Percentiles rank a stretch among this genome's conserved stretches.
Evolutionary conservation across 768 basidiomycete genomes (phyloP).

Genomic region (Hysterangium stoloniferum): DNA sequence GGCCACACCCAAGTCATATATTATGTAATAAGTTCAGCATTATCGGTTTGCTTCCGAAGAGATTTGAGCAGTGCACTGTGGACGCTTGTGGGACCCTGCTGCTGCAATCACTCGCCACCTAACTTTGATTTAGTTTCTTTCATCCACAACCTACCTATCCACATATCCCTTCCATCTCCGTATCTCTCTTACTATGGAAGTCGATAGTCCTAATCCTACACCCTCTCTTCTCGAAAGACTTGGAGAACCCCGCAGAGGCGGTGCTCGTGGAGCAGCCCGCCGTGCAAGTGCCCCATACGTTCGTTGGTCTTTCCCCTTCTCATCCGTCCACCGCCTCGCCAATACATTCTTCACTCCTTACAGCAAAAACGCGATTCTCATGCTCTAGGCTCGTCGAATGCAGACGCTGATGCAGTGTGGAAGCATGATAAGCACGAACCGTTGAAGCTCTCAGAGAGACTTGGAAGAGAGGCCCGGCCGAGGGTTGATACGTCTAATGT

Average conservation of each 20-base stretch:
- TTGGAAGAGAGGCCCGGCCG: background rate
- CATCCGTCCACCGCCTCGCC: background rate
- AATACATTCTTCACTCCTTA: conserved; percentile 1
- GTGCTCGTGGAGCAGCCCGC: conserved; percentile 1
- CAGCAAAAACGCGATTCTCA: conserved; percentile 11
- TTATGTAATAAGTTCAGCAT: no score
- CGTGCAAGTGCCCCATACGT: conserved; percentile 13
- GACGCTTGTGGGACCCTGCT: background rate
- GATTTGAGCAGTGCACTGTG: no score
- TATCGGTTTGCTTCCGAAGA: no score
- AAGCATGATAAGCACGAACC: conserved; percentile 12
- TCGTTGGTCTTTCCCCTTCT: conserved; percentile 10
- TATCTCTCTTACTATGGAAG: conserved; percentile 1
- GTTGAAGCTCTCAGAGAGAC: background rate
- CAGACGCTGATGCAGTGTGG: conserved; percentile 9
- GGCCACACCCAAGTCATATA: no score
- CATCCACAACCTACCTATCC: no score
- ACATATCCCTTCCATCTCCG: background rate
- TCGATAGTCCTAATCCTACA: conserved; percentile 4
- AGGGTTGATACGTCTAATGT: conserved; percentile 4
- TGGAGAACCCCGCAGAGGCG: conserved; percentile 10
- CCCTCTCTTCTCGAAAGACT: conserved; percentile 8
- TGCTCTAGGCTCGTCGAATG: conserved; percentile 8
- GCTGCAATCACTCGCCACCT: background rate
- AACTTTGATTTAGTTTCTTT: no score